These are phyloP conservation scores for Hebeloma cylindrosporum DNA, from an alignment of 768 basidiomycete species.

Conservation along the genomic window DNA sequence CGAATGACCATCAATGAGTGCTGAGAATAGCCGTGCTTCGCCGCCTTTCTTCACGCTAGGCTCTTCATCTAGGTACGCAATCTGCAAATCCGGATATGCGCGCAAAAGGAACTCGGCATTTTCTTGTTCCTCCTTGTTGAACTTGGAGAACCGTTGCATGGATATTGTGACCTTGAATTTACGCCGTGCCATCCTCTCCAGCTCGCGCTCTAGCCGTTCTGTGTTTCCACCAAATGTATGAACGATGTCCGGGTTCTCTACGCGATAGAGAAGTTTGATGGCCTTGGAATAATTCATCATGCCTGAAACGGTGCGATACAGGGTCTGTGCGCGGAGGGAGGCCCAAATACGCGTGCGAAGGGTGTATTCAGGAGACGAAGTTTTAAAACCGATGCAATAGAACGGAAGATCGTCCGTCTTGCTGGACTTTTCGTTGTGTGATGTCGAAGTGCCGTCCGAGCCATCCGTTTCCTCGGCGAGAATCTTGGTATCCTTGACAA, in stretches of 20 bases:
- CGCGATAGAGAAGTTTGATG: constrained; percentile 97
- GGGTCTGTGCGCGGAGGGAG: constrained; percentile 94
- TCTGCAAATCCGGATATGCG: constrained; percentile 97
- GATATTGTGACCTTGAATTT: constrained; percentile 99
- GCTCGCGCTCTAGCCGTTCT: constrained; percentile 90
- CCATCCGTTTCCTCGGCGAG: constrained; percentile 84
- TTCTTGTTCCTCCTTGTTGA: constrained; percentile 98
- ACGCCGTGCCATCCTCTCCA: constrained; percentile 94
- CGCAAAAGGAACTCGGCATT: constrained; percentile 97
- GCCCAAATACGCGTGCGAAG: constrained; percentile 99
- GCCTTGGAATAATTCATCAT: constrained; percentile 99
- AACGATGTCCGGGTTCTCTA: constrained; percentile 97
- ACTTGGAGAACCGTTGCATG: constrained; percentile 99
- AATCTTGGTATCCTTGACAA: constrained; percentile 99
- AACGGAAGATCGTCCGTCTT: constrained; percentile 95
- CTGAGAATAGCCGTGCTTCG: constrained; percentile 88
- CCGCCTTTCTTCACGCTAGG: constrained; percentile 84
- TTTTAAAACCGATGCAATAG: constrained; percentile 99
- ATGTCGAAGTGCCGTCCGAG: constrained; percentile 51
- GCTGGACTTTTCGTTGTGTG: constrained; percentile 69
- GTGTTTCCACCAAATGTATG: constrained; percentile 96
- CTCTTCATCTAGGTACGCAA: constrained; percentile 97
- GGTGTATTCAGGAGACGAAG: constrained; percentile 97
- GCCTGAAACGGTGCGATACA: constrained; percentile 97
- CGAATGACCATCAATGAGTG: constrained; percentile 96